phyloP scores from a whole-genome alignment of 495 filamentous ascomycete species.

The Bacidia rubella region DNA sequence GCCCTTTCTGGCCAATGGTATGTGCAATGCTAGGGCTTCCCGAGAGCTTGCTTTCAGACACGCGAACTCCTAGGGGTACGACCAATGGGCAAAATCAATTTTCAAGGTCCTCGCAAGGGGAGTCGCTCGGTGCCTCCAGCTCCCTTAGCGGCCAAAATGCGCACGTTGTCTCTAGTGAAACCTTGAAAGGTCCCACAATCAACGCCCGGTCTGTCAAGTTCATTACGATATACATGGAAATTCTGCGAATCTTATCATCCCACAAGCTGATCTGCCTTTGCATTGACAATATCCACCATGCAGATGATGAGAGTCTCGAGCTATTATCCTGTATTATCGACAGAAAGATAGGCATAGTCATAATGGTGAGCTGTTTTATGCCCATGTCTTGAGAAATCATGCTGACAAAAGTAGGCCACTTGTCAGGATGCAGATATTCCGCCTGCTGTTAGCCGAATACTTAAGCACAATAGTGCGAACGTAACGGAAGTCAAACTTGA shows the following conservation, averaged over 20 bases:
- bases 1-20: slow-evolving; percentile 64
- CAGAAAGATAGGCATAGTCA: slow-evolving; percentile 59
- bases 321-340: slow-evolving; percentile 60
- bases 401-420: slow-evolving; percentile 13
- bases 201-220: slow-evolving; percentile 63
- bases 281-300: slow-evolving; percentile 76
- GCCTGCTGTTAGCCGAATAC: slow-evolving; percentile 25
- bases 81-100: not conserved
- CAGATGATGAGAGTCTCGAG: slow-evolving; percentile 73
- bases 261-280: slow-evolving; percentile 73
- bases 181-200: slow-evolving; percentile 47
- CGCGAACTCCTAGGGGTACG: slow-evolving; percentile 5
- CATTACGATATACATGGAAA: slow-evolving; percentile 71
- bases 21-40: slow-evolving; percentile 68
- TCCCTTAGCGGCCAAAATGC: slow-evolving; percentile 3
- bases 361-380: slow-evolving; percentile 51
- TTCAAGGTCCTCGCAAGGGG: slow-evolving; percentile 8
- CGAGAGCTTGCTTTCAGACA: slow-evolving; percentile 44
- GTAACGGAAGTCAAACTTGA: slow-evolving; percentile 51
- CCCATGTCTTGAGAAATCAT: not conserved
- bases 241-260: slow-evolving; percentile 62
- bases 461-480: slow-evolving; percentile 31
- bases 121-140: slow-evolving; percentile 7
- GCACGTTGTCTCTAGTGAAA: slow-evolving; percentile 30
- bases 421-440: slow-evolving; percentile 17